Percentiles rank a stretch among this genome's conserved stretches.
Conservation (phyloP, 2,329 filamentous ascomycete species). For the Clarireedia paspali region DNA sequence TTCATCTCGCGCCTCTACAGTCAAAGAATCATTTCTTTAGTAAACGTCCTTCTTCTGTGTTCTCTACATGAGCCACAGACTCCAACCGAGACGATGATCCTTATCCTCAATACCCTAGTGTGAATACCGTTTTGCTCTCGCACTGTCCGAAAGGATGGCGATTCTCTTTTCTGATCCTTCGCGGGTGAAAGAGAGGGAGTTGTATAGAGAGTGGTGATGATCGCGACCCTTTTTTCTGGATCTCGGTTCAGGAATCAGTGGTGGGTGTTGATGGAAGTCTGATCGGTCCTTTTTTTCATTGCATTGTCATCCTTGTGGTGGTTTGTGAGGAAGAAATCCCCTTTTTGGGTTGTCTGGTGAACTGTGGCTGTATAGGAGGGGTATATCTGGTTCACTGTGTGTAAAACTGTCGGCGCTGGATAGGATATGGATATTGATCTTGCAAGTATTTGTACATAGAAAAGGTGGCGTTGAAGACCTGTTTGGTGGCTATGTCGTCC, state of each 20-base stretch:
- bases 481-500: no score
- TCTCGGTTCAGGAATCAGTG: conserved; percentile 67
- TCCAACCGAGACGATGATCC: conserved; percentile 93
- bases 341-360: neutral
- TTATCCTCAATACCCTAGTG: conserved; percentile 83
- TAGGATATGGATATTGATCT: no score
- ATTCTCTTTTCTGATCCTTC: neutral
- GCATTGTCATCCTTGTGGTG: conserved; percentile 13
- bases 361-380: neutral
- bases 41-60: conserved; percentile 84
- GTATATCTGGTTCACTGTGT: no score
- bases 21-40: conserved; percentile 67
- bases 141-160: conserved; percentile 33
- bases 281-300: conserved; percentile 63
- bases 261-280: conserved; percentile 86
- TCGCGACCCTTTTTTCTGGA: conserved; percentile 71
- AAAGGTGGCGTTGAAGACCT: no score
- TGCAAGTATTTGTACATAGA: no score
- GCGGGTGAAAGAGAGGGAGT: conserved; percentile 17
- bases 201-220: conserved; percentile 93
- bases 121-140: conserved; percentile 62
- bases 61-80: conserved; percentile 89
- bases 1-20: neutral
- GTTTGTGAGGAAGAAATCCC: neutral
- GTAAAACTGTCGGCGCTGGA: no score